Conservation (phyloP, 1,284 basidiomycete genomes). For the Apiotrichum akiyoshidainum region DNA sequence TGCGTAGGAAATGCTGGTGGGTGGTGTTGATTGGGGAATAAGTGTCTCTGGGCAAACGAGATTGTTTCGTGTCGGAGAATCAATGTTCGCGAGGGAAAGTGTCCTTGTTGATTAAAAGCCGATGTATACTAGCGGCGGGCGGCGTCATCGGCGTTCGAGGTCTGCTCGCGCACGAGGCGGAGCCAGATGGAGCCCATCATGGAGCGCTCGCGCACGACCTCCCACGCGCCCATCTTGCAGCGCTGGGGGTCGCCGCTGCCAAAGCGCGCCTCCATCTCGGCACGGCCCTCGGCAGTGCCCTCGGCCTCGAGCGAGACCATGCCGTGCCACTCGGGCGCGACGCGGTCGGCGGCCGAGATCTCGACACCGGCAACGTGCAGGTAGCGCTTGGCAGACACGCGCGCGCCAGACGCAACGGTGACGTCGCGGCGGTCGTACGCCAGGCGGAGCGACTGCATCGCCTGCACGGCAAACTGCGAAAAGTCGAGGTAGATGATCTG, state of each 20-base stretch:
- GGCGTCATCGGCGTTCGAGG: neutral
- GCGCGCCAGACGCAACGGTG: constrained; percentile 44
- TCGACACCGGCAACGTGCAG: constrained; percentile 50
- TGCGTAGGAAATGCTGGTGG: too few relatives aligned
- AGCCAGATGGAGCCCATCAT: constrained; percentile 50
- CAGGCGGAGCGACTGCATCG: constrained; percentile 38
- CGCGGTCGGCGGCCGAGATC: constrained; percentile 26
- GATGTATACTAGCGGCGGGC: neutral
- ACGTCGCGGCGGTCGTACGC: constrained; percentile 50
- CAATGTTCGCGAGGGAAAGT: too few relatives aligned
- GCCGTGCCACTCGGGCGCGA: constrained; percentile 44
- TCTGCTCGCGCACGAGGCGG: constrained; percentile 31
- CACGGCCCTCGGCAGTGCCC: constrained; percentile 47
- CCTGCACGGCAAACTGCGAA: constrained; percentile 40
- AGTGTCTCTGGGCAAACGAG: neutral
- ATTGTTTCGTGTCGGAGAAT: neutral
- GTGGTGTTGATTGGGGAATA: too few relatives aligned
- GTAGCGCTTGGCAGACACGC: constrained; percentile 49
- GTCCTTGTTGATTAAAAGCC: too few relatives aligned
- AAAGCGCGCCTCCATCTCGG: constrained; percentile 39
- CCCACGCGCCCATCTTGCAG: constrained; percentile 41
- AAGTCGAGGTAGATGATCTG: constrained; percentile 50
- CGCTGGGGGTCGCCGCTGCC: constrained; percentile 26
- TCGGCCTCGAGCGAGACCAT: constrained; percentile 50
- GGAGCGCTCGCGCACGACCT: constrained; percentile 47